These are phyloP conservation scores for Plantago coronopus DNA, from an alignment of 305 asterid species.

Conservation along the genomic window DNA sequence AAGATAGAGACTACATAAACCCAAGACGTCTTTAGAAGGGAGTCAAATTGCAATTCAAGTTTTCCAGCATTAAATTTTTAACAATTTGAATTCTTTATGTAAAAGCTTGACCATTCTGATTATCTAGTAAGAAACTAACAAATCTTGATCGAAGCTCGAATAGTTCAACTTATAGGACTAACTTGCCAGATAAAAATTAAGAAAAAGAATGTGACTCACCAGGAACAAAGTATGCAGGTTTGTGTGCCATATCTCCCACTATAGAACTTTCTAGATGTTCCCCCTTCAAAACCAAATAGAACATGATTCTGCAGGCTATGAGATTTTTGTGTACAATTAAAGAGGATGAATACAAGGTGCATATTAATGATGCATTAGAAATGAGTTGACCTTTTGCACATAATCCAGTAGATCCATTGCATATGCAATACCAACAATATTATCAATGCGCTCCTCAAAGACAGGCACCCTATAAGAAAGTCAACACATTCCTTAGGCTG, in stretches of 20 bases:
- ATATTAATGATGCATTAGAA: constrained; percentile 23
- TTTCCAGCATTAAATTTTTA: too few relatives aligned
- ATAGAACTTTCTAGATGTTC: constrained; percentile 79
- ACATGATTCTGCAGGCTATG: constrained; percentile 47
- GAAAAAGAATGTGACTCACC: constrained; percentile 42
- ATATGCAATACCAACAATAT: constrained; percentile 96
- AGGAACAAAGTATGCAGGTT: constrained; percentile 98
- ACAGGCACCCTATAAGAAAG: constrained; percentile 80
- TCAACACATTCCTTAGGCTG: constrained; percentile 23
- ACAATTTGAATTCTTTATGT: too few relatives aligned
- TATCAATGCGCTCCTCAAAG: constrained; percentile 95
- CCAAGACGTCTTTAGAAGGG: too few relatives aligned
- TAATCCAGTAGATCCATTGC: constrained; percentile 97
- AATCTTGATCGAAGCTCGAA: too few relatives aligned
- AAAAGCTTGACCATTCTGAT: too few relatives aligned
- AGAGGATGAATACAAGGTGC: constrained; percentile 26
- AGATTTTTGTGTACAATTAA: constrained; percentile 38
- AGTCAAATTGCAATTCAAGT: too few relatives aligned
- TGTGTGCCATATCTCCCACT: constrained; percentile 92
- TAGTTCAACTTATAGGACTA: constrained; percentile 1
- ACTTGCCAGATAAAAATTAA: constrained; percentile 11
- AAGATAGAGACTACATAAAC: too few relatives aligned
- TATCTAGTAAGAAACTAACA: too few relatives aligned
- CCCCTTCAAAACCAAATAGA: constrained; percentile 90
- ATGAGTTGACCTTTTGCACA: constrained; percentile 75